A percentile compares a stretch with the other conserved stretches of the same genome.
Conservation (phyloP, 257 asterid species). For the Fraxinus anomala region DNA sequence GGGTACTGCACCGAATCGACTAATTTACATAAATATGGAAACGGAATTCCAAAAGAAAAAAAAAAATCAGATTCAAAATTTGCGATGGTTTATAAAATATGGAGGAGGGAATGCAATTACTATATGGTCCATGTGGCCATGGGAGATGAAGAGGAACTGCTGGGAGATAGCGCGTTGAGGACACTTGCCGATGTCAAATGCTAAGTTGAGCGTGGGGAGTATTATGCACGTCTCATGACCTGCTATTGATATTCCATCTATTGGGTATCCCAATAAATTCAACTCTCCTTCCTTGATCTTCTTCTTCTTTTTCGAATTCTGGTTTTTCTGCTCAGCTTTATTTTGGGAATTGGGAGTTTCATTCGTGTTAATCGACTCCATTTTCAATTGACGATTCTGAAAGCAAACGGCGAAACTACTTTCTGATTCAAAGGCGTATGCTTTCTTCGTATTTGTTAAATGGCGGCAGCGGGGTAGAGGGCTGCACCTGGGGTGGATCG, state of each 20-base stretch:
- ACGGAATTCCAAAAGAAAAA: not conserved
- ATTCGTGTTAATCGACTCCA: not conserved
- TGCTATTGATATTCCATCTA: slow-evolving; percentile 87
- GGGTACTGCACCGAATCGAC: not conserved
- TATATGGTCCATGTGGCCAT: slow-evolving; percentile 98
- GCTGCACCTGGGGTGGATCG: too few species aligned
- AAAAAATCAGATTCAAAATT: not conserved
- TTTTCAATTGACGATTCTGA: not conserved
- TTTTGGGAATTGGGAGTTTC: not conserved
- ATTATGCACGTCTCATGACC: slow-evolving; percentile 95
- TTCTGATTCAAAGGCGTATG: not conserved
- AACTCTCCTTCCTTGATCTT: slow-evolving; percentile 54
- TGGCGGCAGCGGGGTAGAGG: not conserved
- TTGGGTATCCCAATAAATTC: slow-evolving; percentile 62
- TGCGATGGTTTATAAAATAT: not conserved
- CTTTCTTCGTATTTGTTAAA: not conserved
- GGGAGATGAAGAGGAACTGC: slow-evolving; percentile 92
- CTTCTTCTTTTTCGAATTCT: slow-evolving; percentile 31
- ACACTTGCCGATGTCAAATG: slow-evolving; percentile 95
- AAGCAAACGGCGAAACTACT: not conserved
- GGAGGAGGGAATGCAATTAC: slow-evolving; percentile 36
- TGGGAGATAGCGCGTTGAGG: slow-evolving; percentile 95
- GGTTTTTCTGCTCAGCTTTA: not conserved
- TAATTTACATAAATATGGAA: not conserved
- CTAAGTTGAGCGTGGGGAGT: slow-evolving; percentile 72